These are phyloP conservation scores for Plasmopara viticola DNA, from an alignment of 352 stramenopile genomes.

Conservation along the genomic window DNA sequence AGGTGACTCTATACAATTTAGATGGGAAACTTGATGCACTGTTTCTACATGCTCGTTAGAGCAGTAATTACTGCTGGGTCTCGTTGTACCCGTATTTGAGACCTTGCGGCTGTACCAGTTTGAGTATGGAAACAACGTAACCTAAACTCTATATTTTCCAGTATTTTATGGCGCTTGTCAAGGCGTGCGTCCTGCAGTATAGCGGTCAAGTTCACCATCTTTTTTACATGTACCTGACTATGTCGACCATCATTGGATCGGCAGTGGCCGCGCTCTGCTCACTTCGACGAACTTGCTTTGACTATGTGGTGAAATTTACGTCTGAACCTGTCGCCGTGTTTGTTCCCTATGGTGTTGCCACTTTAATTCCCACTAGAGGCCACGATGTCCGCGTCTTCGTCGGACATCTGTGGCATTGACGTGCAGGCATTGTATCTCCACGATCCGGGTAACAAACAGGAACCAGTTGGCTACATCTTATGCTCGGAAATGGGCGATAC, in stretches of 20 bases:
- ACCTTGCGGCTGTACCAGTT: neutral
- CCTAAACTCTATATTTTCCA: too few species aligned
- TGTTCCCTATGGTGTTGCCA: conserved; percentile 21
- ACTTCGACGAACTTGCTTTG: conserved; percentile 13
- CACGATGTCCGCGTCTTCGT: conserved; percentile 8
- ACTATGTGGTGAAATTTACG: conserved; percentile 27
- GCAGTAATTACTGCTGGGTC: too few species aligned
- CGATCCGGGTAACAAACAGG: conserved; percentile 25
- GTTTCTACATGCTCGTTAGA: neutral
- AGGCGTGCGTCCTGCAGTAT: too few species aligned
- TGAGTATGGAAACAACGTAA: neutral
- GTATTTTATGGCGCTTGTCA: too few species aligned
- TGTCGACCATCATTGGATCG: conserved; percentile 19
- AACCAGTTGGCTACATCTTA: conserved; percentile 20
- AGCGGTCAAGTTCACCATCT: neutral
- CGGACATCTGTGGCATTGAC: conserved; percentile 22
- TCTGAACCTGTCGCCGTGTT: neutral
- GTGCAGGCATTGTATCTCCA: conserved; percentile 26
- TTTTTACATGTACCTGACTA: neutral
- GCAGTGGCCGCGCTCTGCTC: conserved; percentile 17
- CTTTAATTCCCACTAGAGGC: conserved; percentile 8
- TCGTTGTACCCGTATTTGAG: too few species aligned
- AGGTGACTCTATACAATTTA: too few species aligned
- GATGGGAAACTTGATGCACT: neutral
- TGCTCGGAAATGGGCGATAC: conserved; percentile 28